Evolutionary conservation across 2,329 filamentous ascomycete genomes (phyloP), one percentile per base, ranked within the genome.

Genomic region (Orbilia oligospora): DNA sequence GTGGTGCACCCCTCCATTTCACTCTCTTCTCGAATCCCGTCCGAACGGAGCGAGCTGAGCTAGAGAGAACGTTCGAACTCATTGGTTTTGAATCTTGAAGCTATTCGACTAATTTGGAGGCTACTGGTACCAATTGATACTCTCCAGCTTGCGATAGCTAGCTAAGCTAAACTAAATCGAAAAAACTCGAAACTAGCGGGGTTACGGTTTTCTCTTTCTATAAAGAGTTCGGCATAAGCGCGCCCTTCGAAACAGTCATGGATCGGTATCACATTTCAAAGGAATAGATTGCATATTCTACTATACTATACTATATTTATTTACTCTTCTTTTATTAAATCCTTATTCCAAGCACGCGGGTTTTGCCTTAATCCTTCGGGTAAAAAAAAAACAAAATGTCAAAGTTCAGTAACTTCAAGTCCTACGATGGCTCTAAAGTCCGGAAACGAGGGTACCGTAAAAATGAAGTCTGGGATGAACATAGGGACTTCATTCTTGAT

Each of bases 381-480:
- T 41, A 16, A 16, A 2, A 5, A 41, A 1, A 41, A 61, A 0
- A 41, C 12, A 61, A 24, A 44, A 65, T 58, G 56, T 65, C 72
- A 18, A 76, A 66, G 8, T 33, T n/a, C 51, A 18, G 48, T 5
- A 36, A 66, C 18, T 77, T 77, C 51, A 77, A 77, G 24, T 49
- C 49, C 5, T 77, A 77, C 49, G 72, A 77, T 18, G 72, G 72
- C 49, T 27, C 65, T 8, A 36, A 41, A 14, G 66, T 71, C 22
- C 58, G 55, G 33, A 77, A 71, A 48, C 72, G 72, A 18, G 61
- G 49, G 8, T 77, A 77, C 20, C 72, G 72, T 46, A 58, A n/a
- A 46, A 71, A 41, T 9, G 72, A 77, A n/a, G 41, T 30, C 0
- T 77, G 72, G 72, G 66, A 71, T 33, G 66, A 77, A n/a, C 72